phyloP scores from a whole-genome alignment of 1,139 yeast species.

The Meyerozyma carpophila region DNA sequence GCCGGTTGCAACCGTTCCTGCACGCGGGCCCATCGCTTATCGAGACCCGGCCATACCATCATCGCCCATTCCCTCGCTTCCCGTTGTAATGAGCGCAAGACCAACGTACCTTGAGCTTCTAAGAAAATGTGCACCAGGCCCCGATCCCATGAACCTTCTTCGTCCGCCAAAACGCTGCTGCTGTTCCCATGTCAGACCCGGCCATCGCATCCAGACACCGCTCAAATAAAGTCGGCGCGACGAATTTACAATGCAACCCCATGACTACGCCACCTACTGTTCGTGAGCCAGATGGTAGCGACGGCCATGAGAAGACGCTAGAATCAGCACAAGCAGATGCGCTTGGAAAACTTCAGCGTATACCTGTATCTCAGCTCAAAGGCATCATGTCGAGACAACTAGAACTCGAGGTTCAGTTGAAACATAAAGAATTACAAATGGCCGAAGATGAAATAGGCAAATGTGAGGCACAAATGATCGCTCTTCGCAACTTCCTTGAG shows the following conservation, averaged over 20 bases:
- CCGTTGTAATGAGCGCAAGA: too few species aligned
- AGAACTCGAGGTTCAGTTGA: slow-evolving; percentile 65
- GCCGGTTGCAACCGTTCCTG: too few species aligned
- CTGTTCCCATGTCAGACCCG: not conserved
- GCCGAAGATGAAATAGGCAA: slow-evolving; percentile 61
- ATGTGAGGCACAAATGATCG: slow-evolving; percentile 56
- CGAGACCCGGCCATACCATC: too few species aligned
- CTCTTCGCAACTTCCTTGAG: slow-evolving; percentile 50
- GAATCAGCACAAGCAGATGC: slow-evolving; percentile 8
- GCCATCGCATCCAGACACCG: not conserved
- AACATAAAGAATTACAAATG: slow-evolving; percentile 57
- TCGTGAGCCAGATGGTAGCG: not conserved
- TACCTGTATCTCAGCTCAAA: slow-evolving; percentile 35
- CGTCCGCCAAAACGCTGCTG: not conserved
- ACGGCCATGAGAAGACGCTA: not conserved
- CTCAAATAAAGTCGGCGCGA: not conserved
- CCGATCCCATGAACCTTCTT: slow-evolving; percentile 1
- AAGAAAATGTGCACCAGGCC: not conserved
- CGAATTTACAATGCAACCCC: not conserved
- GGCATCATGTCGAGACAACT: slow-evolving; percentile 46
- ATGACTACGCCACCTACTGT: not conserved
- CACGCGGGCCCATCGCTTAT: too few species aligned
- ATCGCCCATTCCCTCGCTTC: too few species aligned
- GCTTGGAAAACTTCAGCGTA: slow-evolving; percentile 22
- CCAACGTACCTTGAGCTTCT: not conserved